phyloP scores from a whole-genome alignment of 371 early-diverging fungal species.

The Lichtheimia ramosa region DNA sequence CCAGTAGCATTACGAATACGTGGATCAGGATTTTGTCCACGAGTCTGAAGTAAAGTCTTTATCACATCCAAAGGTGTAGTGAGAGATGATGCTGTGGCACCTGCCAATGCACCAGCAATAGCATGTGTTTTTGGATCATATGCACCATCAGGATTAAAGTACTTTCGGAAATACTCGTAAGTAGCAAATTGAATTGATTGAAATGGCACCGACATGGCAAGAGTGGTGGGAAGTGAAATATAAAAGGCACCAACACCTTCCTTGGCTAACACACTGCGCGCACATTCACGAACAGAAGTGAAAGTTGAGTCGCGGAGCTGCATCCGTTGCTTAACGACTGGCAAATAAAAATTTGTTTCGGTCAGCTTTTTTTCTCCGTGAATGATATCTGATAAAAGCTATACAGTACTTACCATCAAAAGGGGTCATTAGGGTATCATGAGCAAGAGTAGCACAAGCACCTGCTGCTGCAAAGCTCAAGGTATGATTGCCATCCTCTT shows the following conservation, averaged over 20 bases:
- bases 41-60: conserved; percentile 92
- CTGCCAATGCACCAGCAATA: conserved; percentile 87
- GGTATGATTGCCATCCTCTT: conserved; percentile 57
- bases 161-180: conserved; percentile 81
- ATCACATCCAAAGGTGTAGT: conserved; percentile 94
- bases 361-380: conserved; percentile 1
- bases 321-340: conserved; percentile 94
- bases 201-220: conserved; percentile 92
- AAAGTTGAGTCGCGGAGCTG: conserved; percentile 76
- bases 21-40: conserved; percentile 72
- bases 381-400: conserved; percentile 39
- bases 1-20: conserved; percentile 72
- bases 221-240: conserved; percentile 90
- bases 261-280: conserved; percentile 54
- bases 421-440: conserved; percentile 93
- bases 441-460: conserved; percentile 85
- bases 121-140: conserved; percentile 90
- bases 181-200: conserved; percentile 89
- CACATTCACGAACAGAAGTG: conserved; percentile 70
- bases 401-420: conserved; percentile 74
- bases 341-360: conserved; percentile 15
- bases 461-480: conserved; percentile 81
- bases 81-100: conserved; percentile 85
- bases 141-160: conserved; percentile 70
- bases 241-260: conserved; percentile 91